Evolutionary conservation across 2,329 filamentous ascomycete species (phyloP).

Genomic region (Fusarium setosum): DNA sequence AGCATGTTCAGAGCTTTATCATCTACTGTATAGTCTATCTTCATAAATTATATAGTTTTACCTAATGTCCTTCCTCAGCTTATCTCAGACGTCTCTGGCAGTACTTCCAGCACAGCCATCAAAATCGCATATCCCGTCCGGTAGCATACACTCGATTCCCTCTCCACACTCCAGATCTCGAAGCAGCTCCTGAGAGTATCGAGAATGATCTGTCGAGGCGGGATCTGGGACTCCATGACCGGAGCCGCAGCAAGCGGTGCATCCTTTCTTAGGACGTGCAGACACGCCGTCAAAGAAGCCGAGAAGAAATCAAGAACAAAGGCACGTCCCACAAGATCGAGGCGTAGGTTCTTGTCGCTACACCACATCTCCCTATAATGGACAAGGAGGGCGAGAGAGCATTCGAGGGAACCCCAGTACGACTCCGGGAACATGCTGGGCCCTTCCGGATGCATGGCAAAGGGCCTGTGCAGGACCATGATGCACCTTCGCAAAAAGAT

Average conservation of each 20-base stretch:
- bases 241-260: constrained; percentile 46
- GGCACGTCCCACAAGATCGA: constrained; percentile 47
- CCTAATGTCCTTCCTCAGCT: not conserved
- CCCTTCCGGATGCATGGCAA: constrained; percentile 48
- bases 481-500: constrained; percentile 50
- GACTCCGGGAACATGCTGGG: constrained; percentile 49
- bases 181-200: constrained; percentile 49
- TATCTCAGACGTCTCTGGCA: constrained; percentile 29
- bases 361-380: constrained; percentile 51
- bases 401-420: constrained; percentile 52
- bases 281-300: constrained; percentile 47
- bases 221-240: constrained; percentile 44
- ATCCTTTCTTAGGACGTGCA: constrained; percentile 50
- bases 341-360: constrained; percentile 37
- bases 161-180: constrained; percentile 50
- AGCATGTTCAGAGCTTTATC: too few relatives aligned
- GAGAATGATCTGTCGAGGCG: constrained; percentile 49
- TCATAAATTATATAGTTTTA: too few relatives aligned
- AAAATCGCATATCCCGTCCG: constrained; percentile 48
- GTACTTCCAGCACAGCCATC: constrained; percentile 41
- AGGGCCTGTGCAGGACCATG: constrained; percentile 51
- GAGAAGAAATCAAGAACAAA: constrained; percentile 52
- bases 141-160: constrained; percentile 50
- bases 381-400: constrained; percentile 49
- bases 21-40: too few relatives aligned